Percentiles rank a stretch among this genome's conserved stretches.
These are phyloP conservation scores for Pyrenochaeta sp. DNA, from an alignment of 2,329 filamentous ascomycete species.

Conservation along the genomic window DNA sequence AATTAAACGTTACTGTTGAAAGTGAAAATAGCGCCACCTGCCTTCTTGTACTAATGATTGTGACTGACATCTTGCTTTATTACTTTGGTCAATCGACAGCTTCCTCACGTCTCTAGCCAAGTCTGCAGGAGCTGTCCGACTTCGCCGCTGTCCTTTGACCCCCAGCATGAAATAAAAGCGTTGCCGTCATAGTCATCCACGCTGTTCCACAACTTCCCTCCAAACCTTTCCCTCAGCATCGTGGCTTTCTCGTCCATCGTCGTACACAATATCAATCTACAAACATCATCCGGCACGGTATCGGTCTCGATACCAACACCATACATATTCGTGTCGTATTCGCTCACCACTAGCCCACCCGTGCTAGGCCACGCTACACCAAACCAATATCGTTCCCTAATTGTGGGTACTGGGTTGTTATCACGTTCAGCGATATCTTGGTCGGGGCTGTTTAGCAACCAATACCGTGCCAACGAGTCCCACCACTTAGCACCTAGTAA, in stretches of 20 bases:
- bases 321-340: not conserved
- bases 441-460: constrained; percentile 1
- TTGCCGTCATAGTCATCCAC: not conserved
- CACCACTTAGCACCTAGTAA: constrained; percentile 15
- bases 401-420: constrained; percentile 1
- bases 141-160: not conserved
- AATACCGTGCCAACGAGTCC: constrained; percentile 6
- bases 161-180: not conserved
- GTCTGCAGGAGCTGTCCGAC: not conserved
- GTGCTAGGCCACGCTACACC: not conserved
- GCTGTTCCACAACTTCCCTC: not conserved
- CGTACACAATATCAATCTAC: not conserved
- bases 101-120: not conserved
- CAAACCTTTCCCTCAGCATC: not conserved
- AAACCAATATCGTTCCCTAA: constrained; percentile 8
- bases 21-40: no score
- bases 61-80: not conserved
- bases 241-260: not conserved
- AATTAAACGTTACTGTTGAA: no score
- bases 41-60: not conserved
- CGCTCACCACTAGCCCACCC: not conserved
- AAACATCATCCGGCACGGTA: not conserved
- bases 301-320: not conserved
- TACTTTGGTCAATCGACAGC: not conserved
- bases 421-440: not conserved